Base-by-base conservation (phyloP, 805 yeast genomes). In the Saturnispora ahearnii region DNA sequence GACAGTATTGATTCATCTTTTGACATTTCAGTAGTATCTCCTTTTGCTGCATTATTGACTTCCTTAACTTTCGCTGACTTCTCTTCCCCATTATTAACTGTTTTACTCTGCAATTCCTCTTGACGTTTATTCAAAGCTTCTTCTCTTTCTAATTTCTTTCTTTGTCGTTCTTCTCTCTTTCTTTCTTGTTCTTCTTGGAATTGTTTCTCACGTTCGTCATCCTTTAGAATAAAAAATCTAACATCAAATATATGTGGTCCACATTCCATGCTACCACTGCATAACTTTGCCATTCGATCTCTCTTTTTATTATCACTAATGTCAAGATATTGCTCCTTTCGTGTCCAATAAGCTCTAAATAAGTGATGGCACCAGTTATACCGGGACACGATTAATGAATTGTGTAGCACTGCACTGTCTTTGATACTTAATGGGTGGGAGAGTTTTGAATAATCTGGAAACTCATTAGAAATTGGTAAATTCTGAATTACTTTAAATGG, bases 201-300 rank as follows among this genome's bases (percentile, higher is more conserved):
- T 32, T 70, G 62, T 55, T 67, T 71, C 54, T 82, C 87, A 24
- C 76, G 72, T 37, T 79, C 77, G 37, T 87, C 95, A 58, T 89
- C 96, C 59, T 87, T 86, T 47, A 88, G 77, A n/a, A 88, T 82
- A 65, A 86, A 93, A 31, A 93, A 65, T 53, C 95, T 70, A 2
- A 84, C 74, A 37, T 82, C 87, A 66, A 87, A 87, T 0, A 70
- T 65, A 65, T 91, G 99, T 0, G 96, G 96, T 0, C 97, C 98
- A 22, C 84, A 73, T 10, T 73, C 70, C 67, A 89, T 66, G 1
- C 70, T 67, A 53, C 90, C 80, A 57, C 90, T 96, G 57, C 91
- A 79, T 50, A 93, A 69, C 62, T 88, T 89, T 52, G 88, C 83
- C 96, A 90, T 89, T 50, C 81, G 81, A 55, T 91, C 97, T 58